phyloP scores from a whole-genome alignment of 768 basidiomycete species.

The Mycena alexandri region DNA sequence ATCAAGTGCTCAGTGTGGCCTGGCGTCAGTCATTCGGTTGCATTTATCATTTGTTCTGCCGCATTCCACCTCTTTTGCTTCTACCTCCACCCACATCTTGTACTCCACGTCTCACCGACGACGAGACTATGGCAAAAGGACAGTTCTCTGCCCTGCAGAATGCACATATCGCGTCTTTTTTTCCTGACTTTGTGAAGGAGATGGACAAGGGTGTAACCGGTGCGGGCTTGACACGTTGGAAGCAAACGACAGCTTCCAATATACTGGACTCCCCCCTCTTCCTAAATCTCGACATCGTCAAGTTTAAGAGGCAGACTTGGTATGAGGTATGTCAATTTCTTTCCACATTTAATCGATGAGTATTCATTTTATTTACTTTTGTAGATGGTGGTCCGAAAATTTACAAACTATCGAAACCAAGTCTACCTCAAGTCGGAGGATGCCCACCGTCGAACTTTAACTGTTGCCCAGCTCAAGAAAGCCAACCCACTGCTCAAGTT shows the following conservation, averaged over 20 bases:
- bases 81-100: too few species aligned
- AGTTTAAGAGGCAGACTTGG: constrained; percentile 2
- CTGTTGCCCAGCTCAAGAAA: neutral
- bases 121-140: neutral
- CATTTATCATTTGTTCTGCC: too few species aligned
- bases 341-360: too few species aligned
- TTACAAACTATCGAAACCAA: constrained; percentile 23
- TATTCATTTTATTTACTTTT: too few species aligned
- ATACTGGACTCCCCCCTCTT: constrained; percentile 21
- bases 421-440: constrained; percentile 2
- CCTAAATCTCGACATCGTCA: neutral
- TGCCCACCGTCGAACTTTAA: too few species aligned
- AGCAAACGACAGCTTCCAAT: constrained; percentile 14
- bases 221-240: constrained; percentile 6
- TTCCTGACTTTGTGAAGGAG: constrained; percentile 6
- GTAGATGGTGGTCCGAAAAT: constrained; percentile 16
- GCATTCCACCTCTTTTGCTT: too few species aligned
- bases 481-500: constrained; percentile 16
- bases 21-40: too few species aligned
- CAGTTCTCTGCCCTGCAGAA: constrained; percentile 6
- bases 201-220: constrained; percentile 13
- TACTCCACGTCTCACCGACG: too few species aligned
- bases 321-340: neutral
- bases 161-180: constrained; percentile 10
- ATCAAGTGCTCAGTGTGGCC: too few species aligned